A percentile compares a stretch with the other conserved stretches of the same genome.
Evolutionary conservation across 73 alveolate species (phyloP).

Genomic region (Loxodes magnus): DNA sequence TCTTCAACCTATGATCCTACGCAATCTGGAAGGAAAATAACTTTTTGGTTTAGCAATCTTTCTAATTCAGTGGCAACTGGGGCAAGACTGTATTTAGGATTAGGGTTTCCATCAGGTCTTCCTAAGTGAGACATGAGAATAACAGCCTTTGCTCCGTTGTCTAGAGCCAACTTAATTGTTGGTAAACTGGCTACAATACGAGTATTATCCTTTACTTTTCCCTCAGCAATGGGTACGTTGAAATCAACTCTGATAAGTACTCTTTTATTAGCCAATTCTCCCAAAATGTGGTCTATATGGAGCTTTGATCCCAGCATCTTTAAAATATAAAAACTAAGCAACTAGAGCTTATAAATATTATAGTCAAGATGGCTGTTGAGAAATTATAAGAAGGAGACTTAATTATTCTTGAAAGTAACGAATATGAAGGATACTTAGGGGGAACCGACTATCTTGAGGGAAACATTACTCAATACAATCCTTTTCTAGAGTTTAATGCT

Average conservation of each 20-base stretch:
- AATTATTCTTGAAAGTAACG: too few relatives aligned
- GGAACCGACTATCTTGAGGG: too few relatives aligned
- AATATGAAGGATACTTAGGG: too few relatives aligned
- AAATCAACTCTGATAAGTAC: constrained; percentile 85
- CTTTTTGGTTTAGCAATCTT: constrained; percentile 48
- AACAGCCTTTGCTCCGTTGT: constrained; percentile 74
- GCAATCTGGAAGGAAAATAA: constrained; percentile 40
- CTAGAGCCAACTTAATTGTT: constrained; percentile 69
- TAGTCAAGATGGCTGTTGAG: too few relatives aligned
- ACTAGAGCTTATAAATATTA: too few relatives aligned
- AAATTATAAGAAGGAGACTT: too few relatives aligned
- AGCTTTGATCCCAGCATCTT: constrained; percentile 57
- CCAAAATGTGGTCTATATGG: constrained; percentile 43
- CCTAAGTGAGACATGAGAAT: constrained; percentile 85
- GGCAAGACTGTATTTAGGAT: constrained; percentile 65
- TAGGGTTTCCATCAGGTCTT: constrained; percentile 76
- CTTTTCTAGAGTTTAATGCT: too few relatives aligned
- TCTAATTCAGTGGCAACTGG: constrained; percentile 78
- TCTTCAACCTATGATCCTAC: constrained; percentile 71
- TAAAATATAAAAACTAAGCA: too few relatives aligned
- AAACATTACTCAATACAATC: too few relatives aligned
- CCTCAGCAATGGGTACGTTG: constrained; percentile 88
- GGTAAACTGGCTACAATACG: constrained; percentile 76
- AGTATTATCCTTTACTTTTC: constrained; percentile 61
- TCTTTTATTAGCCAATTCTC: constrained; percentile 62